Conservation (phyloP, 2,329 filamentous ascomycete genomes). For the Fusarium neocosmosporiellum region DNA sequence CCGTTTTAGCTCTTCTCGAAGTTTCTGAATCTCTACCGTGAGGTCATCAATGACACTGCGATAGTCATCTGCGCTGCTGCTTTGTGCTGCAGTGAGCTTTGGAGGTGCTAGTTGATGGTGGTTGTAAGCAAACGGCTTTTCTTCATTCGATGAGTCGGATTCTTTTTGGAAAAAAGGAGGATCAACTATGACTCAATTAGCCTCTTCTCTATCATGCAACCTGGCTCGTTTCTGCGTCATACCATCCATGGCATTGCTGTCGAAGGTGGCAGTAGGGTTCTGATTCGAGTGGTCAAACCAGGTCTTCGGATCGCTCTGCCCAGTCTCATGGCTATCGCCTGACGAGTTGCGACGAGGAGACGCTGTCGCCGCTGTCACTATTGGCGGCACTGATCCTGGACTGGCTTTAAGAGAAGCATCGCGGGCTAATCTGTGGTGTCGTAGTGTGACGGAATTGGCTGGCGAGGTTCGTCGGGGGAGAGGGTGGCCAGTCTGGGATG, state of each 20-base stretch:
- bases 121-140: conserved; percentile 43
- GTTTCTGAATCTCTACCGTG: conserved; percentile 83
- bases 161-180: conserved; percentile 67
- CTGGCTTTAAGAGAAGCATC: conserved; percentile 52
- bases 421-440: conserved; percentile 57
- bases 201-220: background rate
- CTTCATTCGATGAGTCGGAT: conserved; percentile 64
- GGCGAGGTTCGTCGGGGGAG: conserved; percentile 58
- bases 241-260: conserved; percentile 62
- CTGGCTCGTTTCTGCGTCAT: conserved; percentile 7
- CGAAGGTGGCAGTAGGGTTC: conserved; percentile 57
- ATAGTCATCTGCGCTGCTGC: conserved; percentile 78
- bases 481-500: conserved; percentile 50
- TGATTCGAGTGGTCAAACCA: conserved; percentile 68
- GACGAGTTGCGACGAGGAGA: conserved; percentile 56
- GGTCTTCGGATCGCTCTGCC: conserved; percentile 60
- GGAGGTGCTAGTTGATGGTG: conserved; percentile 39
- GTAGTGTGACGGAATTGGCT: conserved; percentile 60
- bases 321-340: conserved; percentile 61
- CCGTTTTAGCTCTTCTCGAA: conserved; percentile 78
- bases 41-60: conserved; percentile 88
- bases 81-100: conserved; percentile 54
- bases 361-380: conserved; percentile 27
- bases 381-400: conserved; percentile 38
- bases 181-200: conserved; percentile 52